phyloP scores from a whole-genome alignment of 2,329 filamentous ascomycete species.

The Bisporella sp. region DNA sequence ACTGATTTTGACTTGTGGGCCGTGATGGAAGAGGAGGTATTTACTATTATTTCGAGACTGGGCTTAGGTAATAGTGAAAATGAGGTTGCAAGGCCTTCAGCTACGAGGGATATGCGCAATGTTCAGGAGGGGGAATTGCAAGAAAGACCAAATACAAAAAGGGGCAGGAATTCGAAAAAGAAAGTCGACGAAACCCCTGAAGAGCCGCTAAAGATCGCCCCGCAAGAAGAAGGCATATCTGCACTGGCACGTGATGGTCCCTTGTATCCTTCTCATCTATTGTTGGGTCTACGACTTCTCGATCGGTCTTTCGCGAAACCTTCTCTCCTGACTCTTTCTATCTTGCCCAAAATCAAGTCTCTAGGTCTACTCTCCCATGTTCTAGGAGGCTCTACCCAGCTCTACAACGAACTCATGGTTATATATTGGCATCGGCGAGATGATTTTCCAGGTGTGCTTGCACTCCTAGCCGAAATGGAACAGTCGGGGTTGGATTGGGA shows the following conservation, averaged over 20 bases:
- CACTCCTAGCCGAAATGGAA: constrained; percentile 26
- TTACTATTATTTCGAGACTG: constrained; percentile 49
- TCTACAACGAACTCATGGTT: constrained; percentile 61
- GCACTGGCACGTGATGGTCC: constrained; percentile 50
- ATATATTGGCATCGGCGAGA: constrained; percentile 55
- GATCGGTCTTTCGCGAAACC: constrained; percentile 48
- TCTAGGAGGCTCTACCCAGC: constrained; percentile 60
- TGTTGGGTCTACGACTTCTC: constrained; percentile 49
- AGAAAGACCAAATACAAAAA: not conserved
- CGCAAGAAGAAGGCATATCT: constrained; percentile 9
- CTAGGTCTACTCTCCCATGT: constrained; percentile 65
- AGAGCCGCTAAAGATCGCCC: not conserved
- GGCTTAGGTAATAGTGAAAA: constrained; percentile 37
- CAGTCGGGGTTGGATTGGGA: constrained; percentile 23
- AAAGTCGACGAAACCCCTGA: not conserved
- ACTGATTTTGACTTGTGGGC: constrained; percentile 62
- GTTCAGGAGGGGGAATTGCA: constrained; percentile 3
- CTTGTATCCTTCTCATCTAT: constrained; percentile 56
- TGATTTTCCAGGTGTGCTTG: constrained; percentile 32
- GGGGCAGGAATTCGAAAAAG: not conserved
- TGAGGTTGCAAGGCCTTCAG: not conserved
- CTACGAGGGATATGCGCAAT: not conserved
- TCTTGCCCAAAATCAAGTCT: constrained; percentile 61
- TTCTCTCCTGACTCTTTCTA: constrained; percentile 51
- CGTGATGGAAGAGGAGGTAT: constrained; percentile 59